These are phyloP conservation scores for Pyrus communis DNA, from an alignment of 306 rosid species.

Conservation along the genomic window DNA sequence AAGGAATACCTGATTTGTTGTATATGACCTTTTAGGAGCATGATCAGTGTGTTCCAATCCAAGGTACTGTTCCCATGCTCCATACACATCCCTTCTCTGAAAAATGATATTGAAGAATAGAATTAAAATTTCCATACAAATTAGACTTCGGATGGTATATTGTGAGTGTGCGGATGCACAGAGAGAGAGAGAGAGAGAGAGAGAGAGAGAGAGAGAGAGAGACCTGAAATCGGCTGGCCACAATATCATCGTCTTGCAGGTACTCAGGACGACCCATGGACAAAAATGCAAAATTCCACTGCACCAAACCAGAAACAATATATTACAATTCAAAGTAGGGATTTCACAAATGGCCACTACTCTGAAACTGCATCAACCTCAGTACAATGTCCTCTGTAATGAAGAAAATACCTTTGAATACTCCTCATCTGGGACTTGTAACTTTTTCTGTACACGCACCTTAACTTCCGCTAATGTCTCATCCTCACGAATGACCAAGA, in stretches of 20 bases:
- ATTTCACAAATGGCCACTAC: neutral
- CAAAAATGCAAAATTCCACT: slow-evolving; percentile 95
- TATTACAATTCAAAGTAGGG: neutral
- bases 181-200: slow-evolving; percentile 5
- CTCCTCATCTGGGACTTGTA: slow-evolving; percentile 82
- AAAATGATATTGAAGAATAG: neutral
- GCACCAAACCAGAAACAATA: slow-evolving; percentile 20
- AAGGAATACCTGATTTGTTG: slow-evolving; percentile 58
- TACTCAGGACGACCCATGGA: slow-evolving; percentile 90
- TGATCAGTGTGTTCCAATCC: slow-evolving; percentile 85
- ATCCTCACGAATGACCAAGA: slow-evolving; percentile 71
- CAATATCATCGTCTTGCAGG: slow-evolving; percentile 67
- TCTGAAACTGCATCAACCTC: neutral
- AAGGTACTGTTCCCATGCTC: slow-evolving; percentile 99
- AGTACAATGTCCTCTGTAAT: neutral
- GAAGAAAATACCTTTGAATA: slow-evolving; percentile 54
- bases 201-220: neutral
- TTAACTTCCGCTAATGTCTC: slow-evolving; percentile 82
- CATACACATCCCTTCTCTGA: slow-evolving; percentile 82
- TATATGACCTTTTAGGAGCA: slow-evolving; percentile 63
- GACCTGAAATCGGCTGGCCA: slow-evolving; percentile 87
- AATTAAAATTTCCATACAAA: neutral
- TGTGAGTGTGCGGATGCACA: neutral
- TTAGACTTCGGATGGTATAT: too few relatives aligned
- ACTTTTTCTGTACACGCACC: slow-evolving; percentile 70